phyloP scores from a whole-genome alignment of 2,329 filamentous ascomycete genomes.

The Cordyceps cicadae region DNA sequence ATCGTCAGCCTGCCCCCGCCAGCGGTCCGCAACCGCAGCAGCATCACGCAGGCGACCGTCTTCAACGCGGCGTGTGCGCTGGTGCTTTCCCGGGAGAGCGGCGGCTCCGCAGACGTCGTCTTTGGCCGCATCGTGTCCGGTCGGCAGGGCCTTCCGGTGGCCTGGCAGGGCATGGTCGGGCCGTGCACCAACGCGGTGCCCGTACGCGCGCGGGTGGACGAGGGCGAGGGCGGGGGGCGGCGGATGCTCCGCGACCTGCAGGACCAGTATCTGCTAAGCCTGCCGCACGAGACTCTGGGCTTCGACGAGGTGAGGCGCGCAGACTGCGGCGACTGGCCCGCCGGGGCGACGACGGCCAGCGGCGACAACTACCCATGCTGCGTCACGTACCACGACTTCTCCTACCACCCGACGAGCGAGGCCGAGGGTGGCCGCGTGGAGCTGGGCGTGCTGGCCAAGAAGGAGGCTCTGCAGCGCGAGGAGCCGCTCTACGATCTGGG shows the following conservation, averaged over 20 bases:
- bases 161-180: slow-evolving; percentile 14
- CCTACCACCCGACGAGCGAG: neutral
- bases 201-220: neutral
- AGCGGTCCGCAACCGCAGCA: neutral
- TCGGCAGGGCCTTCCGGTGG: slow-evolving; percentile 11
- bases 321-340: neutral
- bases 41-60: slow-evolving; percentile 13
- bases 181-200: slow-evolving; percentile 11
- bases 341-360: neutral
- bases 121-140: slow-evolving; percentile 18
- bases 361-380: neutral
- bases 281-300: neutral
- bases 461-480: neutral
- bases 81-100: neutral
- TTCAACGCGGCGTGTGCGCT: slow-evolving; percentile 13
- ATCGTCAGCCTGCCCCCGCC: slow-evolving; percentile 3
- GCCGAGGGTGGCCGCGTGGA: neutral
- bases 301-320: neutral
- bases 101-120: slow-evolving; percentile 11
- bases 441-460: slow-evolving; percentile 1
- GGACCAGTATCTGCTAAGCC: neutral
- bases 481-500: slow-evolving; percentile 1
- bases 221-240: neutral
- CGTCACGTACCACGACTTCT: neutral
- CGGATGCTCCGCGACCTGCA: neutral